phyloP scores from a whole-genome alignment of 1,284 basidiomycete genomes.

The Apiotrichum sp. region DNA sequence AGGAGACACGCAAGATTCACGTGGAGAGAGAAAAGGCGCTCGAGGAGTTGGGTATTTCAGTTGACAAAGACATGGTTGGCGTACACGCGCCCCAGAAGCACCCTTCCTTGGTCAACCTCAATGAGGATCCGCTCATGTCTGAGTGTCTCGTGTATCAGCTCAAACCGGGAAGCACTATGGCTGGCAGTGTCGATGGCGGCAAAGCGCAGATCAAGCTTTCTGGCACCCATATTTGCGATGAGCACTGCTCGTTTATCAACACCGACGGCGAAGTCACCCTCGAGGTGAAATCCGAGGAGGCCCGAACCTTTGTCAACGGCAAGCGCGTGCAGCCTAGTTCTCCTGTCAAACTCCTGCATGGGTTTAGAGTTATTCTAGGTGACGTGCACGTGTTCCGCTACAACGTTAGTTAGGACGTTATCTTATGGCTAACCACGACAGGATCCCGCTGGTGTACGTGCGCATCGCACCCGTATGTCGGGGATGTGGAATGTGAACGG shows the following conservation, averaged over 20 bases:
- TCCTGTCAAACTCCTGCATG: constrained; percentile 55
- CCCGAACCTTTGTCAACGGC: constrained; percentile 56
- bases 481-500: constrained; percentile 11
- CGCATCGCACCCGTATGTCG: constrained; percentile 49
- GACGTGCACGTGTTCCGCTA: constrained; percentile 98
- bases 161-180: constrained; percentile 77
- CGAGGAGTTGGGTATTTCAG: constrained; percentile 93
- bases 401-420: constrained; percentile 55
- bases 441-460: constrained; percentile 81
- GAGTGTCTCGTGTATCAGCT: constrained; percentile 89
- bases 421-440: constrained; percentile 2
- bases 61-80: constrained; percentile 71
- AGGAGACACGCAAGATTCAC: constrained; percentile 87
- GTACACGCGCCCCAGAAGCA: constrained; percentile 99
- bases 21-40: constrained; percentile 93
- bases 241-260: constrained; percentile 90
- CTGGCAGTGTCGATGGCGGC: constrained; percentile 73
- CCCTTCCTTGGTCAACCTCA: constrained; percentile 93
- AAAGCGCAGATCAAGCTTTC: constrained; percentile 87
- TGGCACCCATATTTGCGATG: constrained; percentile 81
- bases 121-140: constrained; percentile 58
- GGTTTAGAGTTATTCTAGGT: constrained; percentile 92
- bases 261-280: constrained; percentile 76
- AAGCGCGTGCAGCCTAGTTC: constrained; percentile 6
- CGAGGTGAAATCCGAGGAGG: constrained; percentile 62